Base-by-base conservation (phyloP, 2,329 filamentous ascomycete species). In the Hansfordia pulvinata region DNA sequence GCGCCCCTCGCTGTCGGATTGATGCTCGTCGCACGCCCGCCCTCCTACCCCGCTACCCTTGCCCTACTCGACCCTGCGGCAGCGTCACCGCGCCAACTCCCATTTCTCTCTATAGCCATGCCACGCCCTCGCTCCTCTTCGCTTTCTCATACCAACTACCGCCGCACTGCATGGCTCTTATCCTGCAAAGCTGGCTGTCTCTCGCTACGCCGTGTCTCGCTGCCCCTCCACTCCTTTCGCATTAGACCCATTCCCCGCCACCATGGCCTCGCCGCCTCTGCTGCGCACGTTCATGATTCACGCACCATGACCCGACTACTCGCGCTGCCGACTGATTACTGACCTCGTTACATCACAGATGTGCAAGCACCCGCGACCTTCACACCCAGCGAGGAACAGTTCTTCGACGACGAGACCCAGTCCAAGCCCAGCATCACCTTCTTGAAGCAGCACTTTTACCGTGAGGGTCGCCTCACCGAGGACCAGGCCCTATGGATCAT, bases 401-500 rank as follows among this genome's bases (percentile, higher is more conserved):
- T 98, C 64, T 88, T 82, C 58, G 82, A 85, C 39, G 80, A 88
- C 36, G 73, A 82, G 35, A 79, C 92, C 44, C 79, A 74, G 32
- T 68, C 70, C 35, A 96, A 94, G 64, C 90, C 90, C 41, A 79
- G 94, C 53, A 76, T 98, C 37, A 68, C 77, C 46, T 98, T 94
- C 51, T 67, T 98, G 38, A 98, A 96, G 67, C 84, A 94, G 55
- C 90, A 98, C 53, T 92, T 98, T 57, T 96, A 94, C 54, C 79
- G 90, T 38, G 90, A 98, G 63, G 90, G 90, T 35, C 84, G 90
- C 41, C 65, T 98, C 50, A 96, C 88, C 24, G 86, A 98, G 53
- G 88, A 96, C 44, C 90, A 98, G 62, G 90, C 90, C 31, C 64
- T 98, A 54, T 96, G 79, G 76, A 98, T 98, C 45, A 76, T 98